phyloP scores from a whole-genome alignment of 225 moss, liverwort and hornwort species.

The Sphagnum tenellum region DNA sequence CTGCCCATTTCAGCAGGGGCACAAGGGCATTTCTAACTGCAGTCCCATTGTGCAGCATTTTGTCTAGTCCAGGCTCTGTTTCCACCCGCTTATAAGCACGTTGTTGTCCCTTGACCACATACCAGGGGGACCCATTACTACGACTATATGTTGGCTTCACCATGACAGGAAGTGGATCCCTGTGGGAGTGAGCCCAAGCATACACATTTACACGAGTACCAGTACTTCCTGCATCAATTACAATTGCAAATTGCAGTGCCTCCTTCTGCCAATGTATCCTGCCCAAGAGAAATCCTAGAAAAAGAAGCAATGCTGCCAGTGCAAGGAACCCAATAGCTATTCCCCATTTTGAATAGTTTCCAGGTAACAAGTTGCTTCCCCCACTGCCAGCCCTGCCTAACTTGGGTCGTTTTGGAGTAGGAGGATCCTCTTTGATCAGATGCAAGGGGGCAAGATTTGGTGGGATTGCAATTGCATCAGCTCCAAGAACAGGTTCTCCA shows the following conservation, averaged over 20 bases:
- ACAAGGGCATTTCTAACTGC: slow-evolving; percentile 60
- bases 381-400: slow-evolving; percentile 22
- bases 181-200: slow-evolving; percentile 79
- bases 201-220: slow-evolving; percentile 94
- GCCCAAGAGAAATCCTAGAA: slow-evolving; percentile 50
- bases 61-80: slow-evolving; percentile 91
- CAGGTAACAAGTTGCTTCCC: slow-evolving; percentile 10
- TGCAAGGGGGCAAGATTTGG: slow-evolving; percentile 23
- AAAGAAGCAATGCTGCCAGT: slow-evolving; percentile 37
- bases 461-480: slow-evolving; percentile 11
- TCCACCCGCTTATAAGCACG: slow-evolving; percentile 96
- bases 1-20: slow-evolving; percentile 81
- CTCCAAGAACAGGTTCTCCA: slow-evolving; percentile 23
- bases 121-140: slow-evolving; percentile 40
- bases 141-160: slow-evolving; percentile 56
- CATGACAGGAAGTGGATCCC: slow-evolving; percentile 82
- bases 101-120: slow-evolving; percentile 67
- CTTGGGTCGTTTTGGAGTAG: slow-evolving; percentile 27
- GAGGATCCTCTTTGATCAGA: slow-evolving; percentile 25
- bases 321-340: slow-evolving; percentile 29
- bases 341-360: slow-evolving; percentile 28
- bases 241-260: slow-evolving; percentile 78
- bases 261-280: slow-evolving; percentile 36
- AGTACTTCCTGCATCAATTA: slow-evolving; percentile 95
- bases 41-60: slow-evolving; percentile 66